These are phyloP conservation scores for Aspergillus pseudoviridinutans DNA, from an alignment of 2,329 filamentous ascomycete species.

Conservation along the genomic window DNA sequence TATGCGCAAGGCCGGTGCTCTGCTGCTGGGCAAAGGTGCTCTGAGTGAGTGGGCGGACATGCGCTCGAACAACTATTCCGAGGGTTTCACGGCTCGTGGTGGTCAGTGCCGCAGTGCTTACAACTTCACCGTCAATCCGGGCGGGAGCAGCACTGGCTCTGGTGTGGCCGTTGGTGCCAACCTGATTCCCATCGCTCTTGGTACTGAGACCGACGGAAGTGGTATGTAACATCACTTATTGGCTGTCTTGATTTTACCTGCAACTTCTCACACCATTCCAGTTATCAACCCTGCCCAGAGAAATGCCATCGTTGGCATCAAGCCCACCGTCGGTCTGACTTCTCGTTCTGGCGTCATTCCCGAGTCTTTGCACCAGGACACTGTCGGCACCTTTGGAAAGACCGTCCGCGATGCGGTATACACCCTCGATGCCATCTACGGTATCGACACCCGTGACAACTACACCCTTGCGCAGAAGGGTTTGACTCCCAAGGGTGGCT, in stretches of 20 bases:
- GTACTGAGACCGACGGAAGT: slow-evolving; percentile 71
- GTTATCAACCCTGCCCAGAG: slow-evolving; percentile 69
- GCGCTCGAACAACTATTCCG: slow-evolving; percentile 63
- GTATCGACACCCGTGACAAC: slow-evolving; percentile 60
- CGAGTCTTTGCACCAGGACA: slow-evolving; percentile 64
- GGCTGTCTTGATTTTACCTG: neutral
- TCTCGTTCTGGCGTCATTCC: slow-evolving; percentile 63
- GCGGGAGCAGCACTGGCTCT: slow-evolving; percentile 65
- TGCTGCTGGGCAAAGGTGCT: slow-evolving; percentile 67
- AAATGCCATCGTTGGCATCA: slow-evolving; percentile 68
- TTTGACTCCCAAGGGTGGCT: slow-evolving; percentile 54
- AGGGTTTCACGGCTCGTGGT: slow-evolving; percentile 62
- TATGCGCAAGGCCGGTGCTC: slow-evolving; percentile 61
- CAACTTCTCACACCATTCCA: slow-evolving; percentile 10
- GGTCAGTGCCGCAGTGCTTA: slow-evolving; percentile 64
- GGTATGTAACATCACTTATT: slow-evolving; percentile 30
- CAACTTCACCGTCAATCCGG: slow-evolving; percentile 64
- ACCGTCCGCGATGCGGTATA: slow-evolving; percentile 67
- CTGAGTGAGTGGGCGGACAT: slow-evolving; percentile 73
- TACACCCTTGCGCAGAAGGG: slow-evolving; percentile 59
- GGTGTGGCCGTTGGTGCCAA: slow-evolving; percentile 63
- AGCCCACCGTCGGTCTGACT: slow-evolving; percentile 70
- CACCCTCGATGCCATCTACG: slow-evolving; percentile 65
- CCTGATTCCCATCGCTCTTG: slow-evolving; percentile 59
- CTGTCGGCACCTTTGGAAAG: slow-evolving; percentile 63